phyloP scores from a whole-genome alignment of 108 stramenopile genomes.

The Pelagomonas calceolata region DNA sequence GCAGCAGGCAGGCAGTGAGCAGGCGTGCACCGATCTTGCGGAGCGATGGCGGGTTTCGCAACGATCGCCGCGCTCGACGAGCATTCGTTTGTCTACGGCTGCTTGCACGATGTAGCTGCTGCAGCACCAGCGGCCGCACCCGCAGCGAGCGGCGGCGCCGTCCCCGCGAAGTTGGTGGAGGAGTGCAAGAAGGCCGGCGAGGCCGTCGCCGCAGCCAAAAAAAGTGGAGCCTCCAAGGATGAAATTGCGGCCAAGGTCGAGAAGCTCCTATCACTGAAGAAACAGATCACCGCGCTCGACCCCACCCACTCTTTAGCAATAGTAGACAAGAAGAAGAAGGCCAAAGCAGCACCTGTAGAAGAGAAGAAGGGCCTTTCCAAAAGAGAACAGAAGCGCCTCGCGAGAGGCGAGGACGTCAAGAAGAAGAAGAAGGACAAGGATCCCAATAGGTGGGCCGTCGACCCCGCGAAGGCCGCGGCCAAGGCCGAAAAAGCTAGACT shows the following conservation, averaged over 20 bases:
- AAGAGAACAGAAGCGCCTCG: neutral
- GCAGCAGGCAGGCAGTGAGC: too few relatives aligned
- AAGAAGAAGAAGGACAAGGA: neutral
- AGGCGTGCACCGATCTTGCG: too few relatives aligned
- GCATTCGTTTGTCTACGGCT: too few relatives aligned
- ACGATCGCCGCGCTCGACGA: too few relatives aligned
- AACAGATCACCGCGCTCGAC: neutral
- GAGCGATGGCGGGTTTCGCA: too few relatives aligned
- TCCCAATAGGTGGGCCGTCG: constrained; percentile 4
- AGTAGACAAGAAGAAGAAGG: neutral
- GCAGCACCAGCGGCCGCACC: too few relatives aligned
- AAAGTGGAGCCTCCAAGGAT: neutral
- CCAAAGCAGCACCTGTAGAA: neutral
- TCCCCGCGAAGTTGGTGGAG: neutral
- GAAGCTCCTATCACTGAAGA: neutral
- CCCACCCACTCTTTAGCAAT: neutral
- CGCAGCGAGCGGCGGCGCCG: too few relatives aligned
- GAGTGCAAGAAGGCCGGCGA: neutral
- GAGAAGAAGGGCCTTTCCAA: neutral
- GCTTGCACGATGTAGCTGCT: too few relatives aligned
- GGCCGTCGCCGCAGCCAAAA: neutral
- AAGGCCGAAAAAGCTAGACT: constrained; percentile 1
- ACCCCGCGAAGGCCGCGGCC: constrained; percentile 7
- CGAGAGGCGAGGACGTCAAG: neutral
- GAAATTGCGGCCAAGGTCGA: neutral